A percentile compares a stretch with the other conserved stretches of the same genome.
Conservation (phyloP, 2,329 filamentous ascomycete genomes). For the Diatrype stigma region DNA sequence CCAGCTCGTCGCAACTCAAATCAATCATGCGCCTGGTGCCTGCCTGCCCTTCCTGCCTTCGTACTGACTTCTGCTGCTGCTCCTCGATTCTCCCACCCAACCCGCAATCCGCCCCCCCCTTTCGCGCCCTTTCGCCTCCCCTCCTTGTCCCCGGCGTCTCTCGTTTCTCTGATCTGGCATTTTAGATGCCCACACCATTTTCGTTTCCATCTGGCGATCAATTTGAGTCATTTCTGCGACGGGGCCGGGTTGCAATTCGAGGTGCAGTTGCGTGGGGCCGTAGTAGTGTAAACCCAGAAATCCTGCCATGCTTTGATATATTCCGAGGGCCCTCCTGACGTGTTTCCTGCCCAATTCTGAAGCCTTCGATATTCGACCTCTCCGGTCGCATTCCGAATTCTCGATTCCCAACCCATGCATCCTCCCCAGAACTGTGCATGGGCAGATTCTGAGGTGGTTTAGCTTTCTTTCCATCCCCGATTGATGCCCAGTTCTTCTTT, state of each 20-base stretch:
- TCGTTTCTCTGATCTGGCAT: constrained; percentile 24
- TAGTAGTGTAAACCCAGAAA: constrained; percentile 9
- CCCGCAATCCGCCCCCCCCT: constrained; percentile 13
- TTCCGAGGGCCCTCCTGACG: background rate
- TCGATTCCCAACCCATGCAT: constrained; percentile 12
- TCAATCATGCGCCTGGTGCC: constrained; percentile 23
- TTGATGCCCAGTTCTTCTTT: constrained; percentile 1
- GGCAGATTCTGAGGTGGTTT: constrained; percentile 10
- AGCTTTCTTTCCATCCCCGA: constrained; percentile 5
- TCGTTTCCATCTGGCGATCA: background rate
- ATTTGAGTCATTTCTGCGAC: background rate
- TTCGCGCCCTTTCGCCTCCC: constrained; percentile 7
- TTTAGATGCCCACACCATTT: constrained; percentile 8
- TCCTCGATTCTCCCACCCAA: constrained; percentile 20
- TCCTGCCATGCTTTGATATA: constrained; percentile 6
- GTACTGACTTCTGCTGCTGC: too few species aligned
- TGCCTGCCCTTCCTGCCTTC: background rate
- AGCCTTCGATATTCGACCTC: constrained; percentile 12
- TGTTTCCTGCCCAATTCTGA: constrained; percentile 14
- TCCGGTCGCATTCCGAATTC: constrained; percentile 21
- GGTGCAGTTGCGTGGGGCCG: constrained; percentile 2
- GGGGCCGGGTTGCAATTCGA: too few species aligned
- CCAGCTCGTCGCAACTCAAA: constrained; percentile 17
- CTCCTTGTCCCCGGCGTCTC: constrained; percentile 9
- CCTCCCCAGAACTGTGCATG: constrained; percentile 3